Evolutionary conservation across 495 filamentous ascomycete genomes (phyloP), one percentile per base, ranked within the genome.

Genomic region (Entonaema liquescens): DNA sequence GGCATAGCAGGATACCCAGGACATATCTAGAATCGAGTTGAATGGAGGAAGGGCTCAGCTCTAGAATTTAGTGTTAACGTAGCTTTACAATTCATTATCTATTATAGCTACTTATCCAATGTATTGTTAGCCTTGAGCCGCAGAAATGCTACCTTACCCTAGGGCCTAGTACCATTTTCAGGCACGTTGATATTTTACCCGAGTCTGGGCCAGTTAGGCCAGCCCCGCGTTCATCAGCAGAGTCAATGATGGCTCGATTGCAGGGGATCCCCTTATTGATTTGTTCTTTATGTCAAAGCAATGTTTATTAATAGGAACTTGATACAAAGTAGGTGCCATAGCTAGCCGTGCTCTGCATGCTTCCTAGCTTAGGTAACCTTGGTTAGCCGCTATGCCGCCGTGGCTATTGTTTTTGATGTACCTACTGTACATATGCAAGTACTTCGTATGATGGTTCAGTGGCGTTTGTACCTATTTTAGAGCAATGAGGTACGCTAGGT

Each of bases 1-100:
- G 17, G 42, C 55, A 59, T n/a, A n/a, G 49, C 54, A 66, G 49
- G 61, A 73, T 73, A 73, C 70, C 70, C 70, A 69, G 65, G 70
- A 65, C 61, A 66, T 66, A 44, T 17, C n/a, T 53, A 57, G 63
- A 63, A 28, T 55, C 21, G 36, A 59, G 59, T 56, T 65, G 55
- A 72, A 68, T 57, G 49, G 60, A 33, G 44, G 17, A 4, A 19
- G 38, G 12, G 38, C 12, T n/a, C 38, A 13, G 17, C 38, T 36
- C 31, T 36, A 59, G 65, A 62, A 33, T 53, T 25, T 53, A 53
- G 26, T 53, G 49, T 53, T 53, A 29, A 53, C 15, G 15, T 5
- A 53, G 49, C 49, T 29, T 53, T 53, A 25, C 49, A 26, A 29
- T 53, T 28, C 54, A 17, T 57, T 57, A 13, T 38, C 33, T 57